These are phyloP conservation scores for Rhodosporidiobolus odoratus DNA, from an alignment of 768 basidiomycete species.

Conservation along the genomic window DNA sequence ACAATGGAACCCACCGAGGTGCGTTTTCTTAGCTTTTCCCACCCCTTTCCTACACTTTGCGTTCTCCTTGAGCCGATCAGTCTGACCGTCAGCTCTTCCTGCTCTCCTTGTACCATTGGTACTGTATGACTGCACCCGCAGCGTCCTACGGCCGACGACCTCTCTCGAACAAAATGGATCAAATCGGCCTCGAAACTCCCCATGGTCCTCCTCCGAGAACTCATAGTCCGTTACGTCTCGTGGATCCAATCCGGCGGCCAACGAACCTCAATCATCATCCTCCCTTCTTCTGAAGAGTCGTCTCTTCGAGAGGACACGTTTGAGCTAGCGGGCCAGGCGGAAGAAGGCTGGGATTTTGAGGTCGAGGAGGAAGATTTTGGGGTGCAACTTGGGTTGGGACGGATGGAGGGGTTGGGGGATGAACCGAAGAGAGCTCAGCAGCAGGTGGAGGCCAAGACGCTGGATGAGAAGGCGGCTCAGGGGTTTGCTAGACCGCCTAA, in stretches of 20 bases:
- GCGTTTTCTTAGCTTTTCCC: slow-evolving; percentile 41
- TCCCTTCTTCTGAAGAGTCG: slow-evolving; percentile 45
- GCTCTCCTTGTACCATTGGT: neutral
- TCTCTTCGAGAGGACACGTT: slow-evolving; percentile 29
- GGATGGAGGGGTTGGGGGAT: slow-evolving; percentile 25
- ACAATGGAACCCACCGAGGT: slow-evolving; percentile 76
- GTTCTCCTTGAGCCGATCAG: slow-evolving; percentile 9
- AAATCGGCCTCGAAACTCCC: slow-evolving; percentile 64
- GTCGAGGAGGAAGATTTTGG: slow-evolving; percentile 30
- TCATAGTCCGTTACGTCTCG: slow-evolving; percentile 69
- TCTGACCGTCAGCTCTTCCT: no score
- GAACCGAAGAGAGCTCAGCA: slow-evolving; percentile 20
- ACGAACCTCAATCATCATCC: slow-evolving; percentile 68
- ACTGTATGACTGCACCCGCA: slow-evolving; percentile 45
- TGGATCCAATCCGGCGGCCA: slow-evolving; percentile 65
- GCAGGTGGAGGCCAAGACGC: slow-evolving; percentile 32
- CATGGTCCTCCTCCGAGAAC: slow-evolving; percentile 67
- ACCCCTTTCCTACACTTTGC: neutral
- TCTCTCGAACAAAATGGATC: slow-evolving; percentile 79
- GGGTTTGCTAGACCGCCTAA: slow-evolving; percentile 17
- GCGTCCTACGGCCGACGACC: slow-evolving; percentile 84
- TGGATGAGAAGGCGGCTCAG: slow-evolving; percentile 33
- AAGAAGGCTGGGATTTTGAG: slow-evolving; percentile 41
- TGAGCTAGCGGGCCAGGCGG: slow-evolving; percentile 36
- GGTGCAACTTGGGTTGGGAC: neutral